These are phyloP conservation scores for Breviolum minutum DNA, from an alignment of 73 alveolate species.

Conservation along the genomic window DNA sequence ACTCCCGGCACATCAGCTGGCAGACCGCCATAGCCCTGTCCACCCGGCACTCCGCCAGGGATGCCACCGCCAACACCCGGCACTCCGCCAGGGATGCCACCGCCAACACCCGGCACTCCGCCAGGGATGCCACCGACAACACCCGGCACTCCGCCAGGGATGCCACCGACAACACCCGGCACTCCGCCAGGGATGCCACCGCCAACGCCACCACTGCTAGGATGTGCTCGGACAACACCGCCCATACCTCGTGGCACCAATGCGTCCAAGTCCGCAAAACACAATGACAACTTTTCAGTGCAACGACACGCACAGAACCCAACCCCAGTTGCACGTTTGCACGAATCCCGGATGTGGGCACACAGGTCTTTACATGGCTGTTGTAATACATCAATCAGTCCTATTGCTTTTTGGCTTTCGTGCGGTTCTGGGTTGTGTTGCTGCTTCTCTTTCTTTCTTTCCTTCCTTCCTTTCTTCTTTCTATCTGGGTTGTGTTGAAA, in stretches of 20 bases:
- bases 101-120: background rate
- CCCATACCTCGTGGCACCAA: background rate
- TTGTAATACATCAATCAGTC: too few species aligned
- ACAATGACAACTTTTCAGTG: background rate
- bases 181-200: background rate
- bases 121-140: background rate
- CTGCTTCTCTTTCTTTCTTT: too few species aligned
- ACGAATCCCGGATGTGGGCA: background rate
- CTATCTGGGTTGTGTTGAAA: too few species aligned
- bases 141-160: background rate
- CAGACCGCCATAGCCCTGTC: background rate
- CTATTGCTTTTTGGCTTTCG: too few species aligned
- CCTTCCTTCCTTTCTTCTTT: too few species aligned
- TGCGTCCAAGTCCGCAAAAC: background rate
- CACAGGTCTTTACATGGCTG: too few species aligned
- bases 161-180: background rate
- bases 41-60: background rate
- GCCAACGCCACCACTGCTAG: background rate
- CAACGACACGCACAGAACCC: background rate
- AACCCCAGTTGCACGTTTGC: background rate
- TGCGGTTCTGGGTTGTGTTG: too few species aligned
- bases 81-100: background rate
- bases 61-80: background rate
- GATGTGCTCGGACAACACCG: background rate
- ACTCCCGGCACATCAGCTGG: slow-evolving; percentile 14